phyloP scores from a whole-genome alignment of 805 yeast species.

The Pichia thaimueangensis region DNA sequence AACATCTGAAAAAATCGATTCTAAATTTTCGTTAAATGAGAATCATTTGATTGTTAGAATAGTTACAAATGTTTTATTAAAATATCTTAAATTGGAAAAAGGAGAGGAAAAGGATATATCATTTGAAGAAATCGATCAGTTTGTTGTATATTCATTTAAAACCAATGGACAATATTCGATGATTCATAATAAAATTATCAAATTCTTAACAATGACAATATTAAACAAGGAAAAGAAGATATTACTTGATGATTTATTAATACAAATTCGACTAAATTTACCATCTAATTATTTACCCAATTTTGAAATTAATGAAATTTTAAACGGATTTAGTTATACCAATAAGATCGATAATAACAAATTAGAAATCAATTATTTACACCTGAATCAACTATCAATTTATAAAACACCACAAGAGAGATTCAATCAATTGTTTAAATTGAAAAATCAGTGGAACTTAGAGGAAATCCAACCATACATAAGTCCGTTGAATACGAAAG shows the following conservation, averaged over 20 bases:
- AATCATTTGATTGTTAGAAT: slow-evolving; percentile 3
- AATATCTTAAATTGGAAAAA: neutral
- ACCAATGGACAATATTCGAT: slow-evolving; percentile 1
- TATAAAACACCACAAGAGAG: slow-evolving; percentile 38
- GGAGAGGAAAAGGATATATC: neutral
- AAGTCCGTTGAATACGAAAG: slow-evolving; percentile 41
- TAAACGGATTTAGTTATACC: slow-evolving; percentile 31
- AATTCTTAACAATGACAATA: slow-evolving; percentile 12
- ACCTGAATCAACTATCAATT: slow-evolving; percentile 33
- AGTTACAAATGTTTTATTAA: neutral
- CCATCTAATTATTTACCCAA: slow-evolving; percentile 49
- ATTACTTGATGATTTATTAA: slow-evolving; percentile 46
- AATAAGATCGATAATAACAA: slow-evolving; percentile 15
- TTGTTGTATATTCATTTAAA: neutral
- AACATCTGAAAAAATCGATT: neutral
- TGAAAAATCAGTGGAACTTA: slow-evolving; percentile 56
- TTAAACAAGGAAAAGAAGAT: slow-evolving; percentile 7
- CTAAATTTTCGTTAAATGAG: neutral
- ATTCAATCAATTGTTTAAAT: slow-evolving; percentile 44
- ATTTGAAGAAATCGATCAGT: neutral
- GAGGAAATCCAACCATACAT: slow-evolving; percentile 59
- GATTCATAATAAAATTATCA: slow-evolving; percentile 16
- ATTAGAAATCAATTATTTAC: neutral
- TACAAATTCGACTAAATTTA: slow-evolving; percentile 55
- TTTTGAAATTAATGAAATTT: slow-evolving; percentile 48